Percentiles rank a stretch among this genome's conserved stretches.
phyloP scores from a whole-genome alignment of 305 asterid genomes.

The Fraxinus ornus region DNA sequence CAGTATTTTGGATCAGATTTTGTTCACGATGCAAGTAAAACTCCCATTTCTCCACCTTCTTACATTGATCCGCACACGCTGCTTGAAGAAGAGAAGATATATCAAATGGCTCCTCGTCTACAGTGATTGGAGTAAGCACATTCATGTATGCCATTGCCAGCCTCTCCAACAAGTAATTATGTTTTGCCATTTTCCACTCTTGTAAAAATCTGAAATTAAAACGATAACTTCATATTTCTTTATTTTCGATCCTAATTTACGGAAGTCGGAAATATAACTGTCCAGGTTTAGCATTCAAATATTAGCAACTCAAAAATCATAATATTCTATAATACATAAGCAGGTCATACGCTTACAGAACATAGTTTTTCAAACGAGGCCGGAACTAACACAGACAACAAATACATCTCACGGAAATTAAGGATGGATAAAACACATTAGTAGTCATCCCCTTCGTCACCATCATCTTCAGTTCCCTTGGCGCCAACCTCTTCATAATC shows the following conservation, averaged over 20 bases:
- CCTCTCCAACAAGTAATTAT: slow-evolving; percentile 23
- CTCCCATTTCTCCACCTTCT: slow-evolving; percentile 41
- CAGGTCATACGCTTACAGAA: neutral
- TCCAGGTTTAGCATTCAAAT: neutral
- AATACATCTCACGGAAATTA: neutral
- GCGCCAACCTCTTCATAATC: neutral
- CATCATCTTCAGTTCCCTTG: neutral
- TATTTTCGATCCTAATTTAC: too few relatives aligned
- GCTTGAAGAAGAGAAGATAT: slow-evolving; percentile 75
- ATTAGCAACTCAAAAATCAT: neutral
- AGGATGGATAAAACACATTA: neutral
- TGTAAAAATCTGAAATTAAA: neutral
- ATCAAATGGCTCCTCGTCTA: slow-evolving; percentile 57
- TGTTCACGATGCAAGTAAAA: slow-evolving; percentile 57
- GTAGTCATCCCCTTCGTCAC: neutral
- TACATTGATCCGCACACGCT: slow-evolving; percentile 74
- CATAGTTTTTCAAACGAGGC: neutral
- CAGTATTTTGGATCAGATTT: slow-evolving; percentile 86
- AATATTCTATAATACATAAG: neutral
- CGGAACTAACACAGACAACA: neutral
- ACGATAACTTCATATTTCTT: too few relatives aligned
- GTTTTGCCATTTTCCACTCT: neutral
- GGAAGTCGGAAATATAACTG: neutral
- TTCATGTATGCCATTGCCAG: slow-evolving; percentile 27
- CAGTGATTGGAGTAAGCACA: slow-evolving; percentile 40